Percentiles rank a stretch among this genome's conserved stretches.
phyloP scores from a whole-genome alignment of 768 basidiomycete species.

The Leccinellum albellum region DNA sequence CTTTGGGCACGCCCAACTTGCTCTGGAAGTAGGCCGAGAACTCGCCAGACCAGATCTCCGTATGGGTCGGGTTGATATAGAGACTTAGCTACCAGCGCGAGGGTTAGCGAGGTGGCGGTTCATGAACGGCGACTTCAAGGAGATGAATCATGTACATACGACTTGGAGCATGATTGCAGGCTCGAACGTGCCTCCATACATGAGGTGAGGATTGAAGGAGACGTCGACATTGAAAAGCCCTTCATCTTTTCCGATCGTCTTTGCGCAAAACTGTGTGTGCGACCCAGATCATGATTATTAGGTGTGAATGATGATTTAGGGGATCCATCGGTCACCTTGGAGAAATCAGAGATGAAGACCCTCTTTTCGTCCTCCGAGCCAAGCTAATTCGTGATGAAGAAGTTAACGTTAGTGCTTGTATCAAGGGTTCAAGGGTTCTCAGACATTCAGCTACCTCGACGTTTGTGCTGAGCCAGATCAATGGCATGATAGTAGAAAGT shows the following conservation, averaged over 20 bases:
- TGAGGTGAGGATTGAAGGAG: constrained; percentile 54
- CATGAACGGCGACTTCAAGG: not conserved
- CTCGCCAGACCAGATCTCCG: constrained; percentile 51
- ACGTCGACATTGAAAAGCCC: constrained; percentile 50
- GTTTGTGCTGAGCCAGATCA: constrained; percentile 38
- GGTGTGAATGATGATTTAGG: not conserved
- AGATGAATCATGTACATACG: constrained; percentile 38
- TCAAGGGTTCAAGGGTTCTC: not conserved
- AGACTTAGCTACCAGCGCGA: constrained; percentile 47
- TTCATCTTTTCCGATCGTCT: constrained; percentile 54
- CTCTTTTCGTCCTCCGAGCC: constrained; percentile 29
- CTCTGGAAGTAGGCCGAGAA: constrained; percentile 53
- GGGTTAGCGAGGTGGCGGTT: not conserved
- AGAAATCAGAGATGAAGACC: constrained; percentile 47
- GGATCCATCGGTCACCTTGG: constrained; percentile 42
- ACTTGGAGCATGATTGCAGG: constrained; percentile 59
- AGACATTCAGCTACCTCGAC: constrained; percentile 25
- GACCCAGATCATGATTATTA: not conserved
- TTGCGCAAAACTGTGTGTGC: constrained; percentile 44
- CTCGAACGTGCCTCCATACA: constrained; percentile 60
- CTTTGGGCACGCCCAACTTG: constrained; percentile 45
- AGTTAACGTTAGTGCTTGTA: too few relatives aligned
- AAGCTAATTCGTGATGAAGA: constrained; percentile 1
- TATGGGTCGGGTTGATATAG: constrained; percentile 45
- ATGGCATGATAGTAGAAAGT: constrained; percentile 32